Percentiles rank a stretch among this genome's conserved stretches.
Conservation (phyloP, 73 alveolate genomes). For the Paramecium tetraurelia region DNA sequence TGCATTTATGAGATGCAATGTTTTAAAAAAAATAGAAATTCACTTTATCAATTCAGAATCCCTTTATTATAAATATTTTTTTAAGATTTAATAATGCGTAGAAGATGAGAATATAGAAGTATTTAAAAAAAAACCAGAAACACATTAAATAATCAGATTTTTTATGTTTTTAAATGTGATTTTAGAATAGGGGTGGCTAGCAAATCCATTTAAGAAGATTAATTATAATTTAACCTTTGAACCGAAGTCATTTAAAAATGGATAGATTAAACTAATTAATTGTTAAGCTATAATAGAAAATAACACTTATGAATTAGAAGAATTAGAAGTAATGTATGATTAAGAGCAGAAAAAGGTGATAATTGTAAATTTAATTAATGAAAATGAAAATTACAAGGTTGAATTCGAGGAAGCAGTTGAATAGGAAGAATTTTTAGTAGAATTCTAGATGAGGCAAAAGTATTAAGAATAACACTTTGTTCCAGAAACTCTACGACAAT, state of each 20-base stretch:
- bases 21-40: not conserved
- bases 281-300: not conserved
- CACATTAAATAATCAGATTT: not conserved
- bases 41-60: not conserved
- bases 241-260: not conserved
- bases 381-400: not conserved
- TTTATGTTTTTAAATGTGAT: not conserved
- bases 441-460: not conserved
- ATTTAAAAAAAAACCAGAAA: not conserved
- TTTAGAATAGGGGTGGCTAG: not conserved
- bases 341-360: not conserved
- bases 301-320: not conserved
- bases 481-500: not conserved
- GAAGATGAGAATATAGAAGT: not conserved
- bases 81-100: not conserved
- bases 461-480: not conserved
- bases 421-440: not conserved
- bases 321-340: not conserved
- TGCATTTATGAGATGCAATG: not conserved
- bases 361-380: not conserved
- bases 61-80: not conserved
- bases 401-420: not conserved
- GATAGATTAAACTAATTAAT: not conserved
- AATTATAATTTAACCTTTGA: not conserved
- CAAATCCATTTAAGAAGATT: not conserved